phyloP scores from a whole-genome alignment of 805 yeast species.

The Metschnikowia baotianmanensis region DNA sequence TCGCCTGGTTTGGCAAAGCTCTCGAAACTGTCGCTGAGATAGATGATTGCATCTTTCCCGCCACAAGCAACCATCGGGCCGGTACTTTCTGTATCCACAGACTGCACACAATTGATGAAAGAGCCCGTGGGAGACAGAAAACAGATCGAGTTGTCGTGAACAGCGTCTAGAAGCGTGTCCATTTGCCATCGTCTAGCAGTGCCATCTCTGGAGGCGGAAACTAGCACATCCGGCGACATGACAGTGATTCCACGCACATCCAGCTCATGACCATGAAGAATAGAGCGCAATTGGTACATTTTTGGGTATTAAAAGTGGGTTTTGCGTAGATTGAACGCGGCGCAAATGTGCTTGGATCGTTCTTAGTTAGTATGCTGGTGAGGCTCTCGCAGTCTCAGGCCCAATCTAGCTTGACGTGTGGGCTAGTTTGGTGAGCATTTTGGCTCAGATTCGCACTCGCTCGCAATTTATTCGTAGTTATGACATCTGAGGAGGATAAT shows the following conservation, averaged over 20 bases:
- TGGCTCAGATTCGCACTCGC: too few species aligned
- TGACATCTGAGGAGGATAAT: too few species aligned
- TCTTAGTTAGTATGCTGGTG: too few species aligned
- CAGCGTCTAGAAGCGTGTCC: conserved; percentile 11
- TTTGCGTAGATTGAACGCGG: too few species aligned
- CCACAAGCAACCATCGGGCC: conserved; percentile 51
- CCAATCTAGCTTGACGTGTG: too few species aligned
- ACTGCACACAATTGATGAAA: conserved; percentile 68
- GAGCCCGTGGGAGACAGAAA: conserved; percentile 46
- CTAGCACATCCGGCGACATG: conserved; percentile 45
- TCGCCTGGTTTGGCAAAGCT: conserved; percentile 25
- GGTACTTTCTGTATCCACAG: conserved; percentile 26
- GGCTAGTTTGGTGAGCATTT: too few species aligned
- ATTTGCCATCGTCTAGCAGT: conserved; percentile 65
- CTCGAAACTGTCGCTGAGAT: conserved; percentile 38
- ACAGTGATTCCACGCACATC: conserved; percentile 73
- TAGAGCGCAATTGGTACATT: conserved; percentile 57
- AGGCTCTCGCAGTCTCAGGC: too few species aligned
- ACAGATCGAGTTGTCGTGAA: conserved; percentile 28
- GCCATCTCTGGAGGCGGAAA: conserved; percentile 82
- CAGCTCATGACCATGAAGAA: conserved; percentile 68
- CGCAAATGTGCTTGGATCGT: too few species aligned
- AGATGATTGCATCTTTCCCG: conserved; percentile 65
- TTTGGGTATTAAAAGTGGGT: not conserved
- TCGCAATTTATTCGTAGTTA: too few species aligned